Base-by-base conservation (phyloP, 106 monocot species). In the Dioscorea zingiberensis region DNA sequence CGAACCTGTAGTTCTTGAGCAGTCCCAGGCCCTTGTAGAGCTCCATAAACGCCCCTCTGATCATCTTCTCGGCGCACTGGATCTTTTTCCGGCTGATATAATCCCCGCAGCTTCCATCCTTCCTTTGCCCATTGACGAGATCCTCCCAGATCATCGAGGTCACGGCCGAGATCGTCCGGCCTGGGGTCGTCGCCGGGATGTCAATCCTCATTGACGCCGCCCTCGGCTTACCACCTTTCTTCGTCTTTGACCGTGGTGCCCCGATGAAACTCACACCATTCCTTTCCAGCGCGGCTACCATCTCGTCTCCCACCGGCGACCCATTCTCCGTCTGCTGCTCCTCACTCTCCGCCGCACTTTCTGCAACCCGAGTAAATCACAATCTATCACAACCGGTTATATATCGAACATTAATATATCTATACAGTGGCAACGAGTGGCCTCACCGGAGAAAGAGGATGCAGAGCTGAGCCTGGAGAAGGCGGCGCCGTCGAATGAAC, bases 61-160 rank as follows among this genome's bases (percentile, higher is more conserved):
- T 93, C 73, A 89, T 89, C 77, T 99, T 99, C 75, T 93, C 93
- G 3, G 98, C 98, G 55, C 78, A 77, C 71, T 89, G 89, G 25
- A 99, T 84, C 89, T 93, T 99, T 79, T 80, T 93, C 28, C 82
- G 68, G 63, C 65, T 82, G 48, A 93, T 69, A 30, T 79, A 80
- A 16, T 89, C 88, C 13, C 85, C 88, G 26, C 38, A 38, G 38
- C 38, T 38, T 38, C 78, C 84, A 11, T 92, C 97, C 68, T 89
- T 98, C 44, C 69, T 64, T 23, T 73, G 51, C 14, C 79, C 70
- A 74, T 93, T 99, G 59, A 89, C 82, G 15, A 93, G 60, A 25
- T 89, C 89, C 69, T 99, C 93, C 38, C 38, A 38, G 26, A 99
- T 84, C 67, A 83, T 81, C 47, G 84, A 74, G 11, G 83, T 79